Base-by-base conservation (phyloP, 768 basidiomycete species). In the Tricholoma saponaceum region DNA sequence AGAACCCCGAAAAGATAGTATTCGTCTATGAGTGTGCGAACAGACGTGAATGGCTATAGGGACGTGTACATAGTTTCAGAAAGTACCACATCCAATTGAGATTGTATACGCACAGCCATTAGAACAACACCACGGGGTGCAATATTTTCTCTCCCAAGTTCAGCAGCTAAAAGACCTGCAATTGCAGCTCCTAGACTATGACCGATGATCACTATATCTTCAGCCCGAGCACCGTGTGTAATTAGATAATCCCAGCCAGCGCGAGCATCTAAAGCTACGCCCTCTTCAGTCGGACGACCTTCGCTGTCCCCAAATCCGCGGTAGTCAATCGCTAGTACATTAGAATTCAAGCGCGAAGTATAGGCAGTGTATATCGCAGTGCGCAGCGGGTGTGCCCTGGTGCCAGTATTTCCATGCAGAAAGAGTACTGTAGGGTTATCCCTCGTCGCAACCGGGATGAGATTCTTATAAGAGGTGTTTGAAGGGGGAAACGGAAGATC, bases 181-280 rank as follows among this genome's bases (percentile, higher is more conserved):
- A 94, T 84, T 4, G 83, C 89, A 0, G 90, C 91, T 0, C 91
- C 91, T 2, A 93, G 73, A 64, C 87, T 89, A 62, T 90, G 89
- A 0, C 90, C 91, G 7, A 87, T 71, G 32, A 93, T 70, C 13
- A 87, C 68, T 28, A 92, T 76, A 56, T 82, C 75, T 52, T 76
- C 70, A 3, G 77, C 69, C 6, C 69, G 63, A 0, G 83, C 83
- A 0, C 83, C 83, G 25, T 77, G 74, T 8, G 69, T 67, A 6
- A 80, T 70, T 5, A 89, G 73, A 75, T 81, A 92, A 62, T 86
- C 78, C 82, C 83, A 92, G 0, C 79, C 85, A 0, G 85, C 74
- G 16, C 78, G 69, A 0, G 87, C 87, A 62, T 92, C 85, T 50
- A 64, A 64, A 13, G 76, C 64, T 3, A 91, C 76, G 0, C 90